phyloP scores from a whole-genome alignment of 2,329 filamentous ascomycete genomes.

The Epichloe gansuensis region DNA sequence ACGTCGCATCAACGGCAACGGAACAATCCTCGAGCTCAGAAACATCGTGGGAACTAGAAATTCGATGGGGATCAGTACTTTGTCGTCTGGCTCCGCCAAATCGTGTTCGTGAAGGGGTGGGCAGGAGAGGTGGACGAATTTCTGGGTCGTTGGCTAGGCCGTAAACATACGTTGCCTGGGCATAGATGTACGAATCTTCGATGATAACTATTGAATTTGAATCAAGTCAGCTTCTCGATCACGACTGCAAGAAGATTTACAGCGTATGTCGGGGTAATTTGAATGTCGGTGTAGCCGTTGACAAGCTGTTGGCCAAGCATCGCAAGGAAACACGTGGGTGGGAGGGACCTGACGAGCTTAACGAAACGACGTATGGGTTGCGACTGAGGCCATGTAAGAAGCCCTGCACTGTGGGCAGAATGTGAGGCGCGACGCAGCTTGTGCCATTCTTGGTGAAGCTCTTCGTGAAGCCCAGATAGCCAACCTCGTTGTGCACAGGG shows the following conservation, averaged over 20 bases:
- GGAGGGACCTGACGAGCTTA: not conserved
- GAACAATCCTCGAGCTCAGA: constrained; percentile 60
- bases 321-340: not conserved
- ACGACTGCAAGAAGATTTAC: not conserved
- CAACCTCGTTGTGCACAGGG: not conserved
- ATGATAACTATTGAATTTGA: constrained; percentile 18
- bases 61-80: not conserved
- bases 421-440: not conserved
- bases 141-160: constrained; percentile 6
- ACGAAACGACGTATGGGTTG: not conserved
- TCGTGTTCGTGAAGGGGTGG: not conserved
- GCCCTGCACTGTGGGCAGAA: not conserved
- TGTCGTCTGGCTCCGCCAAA: not conserved
- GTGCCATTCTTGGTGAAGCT: not conserved
- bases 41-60: constrained; percentile 43
- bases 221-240: constrained; percentile 3
- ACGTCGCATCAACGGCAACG: constrained; percentile 77
- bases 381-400: not conserved
- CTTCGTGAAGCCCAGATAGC: not conserved
- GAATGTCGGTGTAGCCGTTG: not conserved
- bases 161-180: constrained; percentile 22
- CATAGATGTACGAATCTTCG: constrained; percentile 27
- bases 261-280: constrained; percentile 2
- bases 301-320: not conserved
- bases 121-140: not conserved